A percentile compares a stretch with the other conserved stretches of the same genome.
phyloP scores from a whole-genome alignment of 2,329 filamentous ascomycete genomes.

The Pseudovirgaria hyperparasitica region DNA sequence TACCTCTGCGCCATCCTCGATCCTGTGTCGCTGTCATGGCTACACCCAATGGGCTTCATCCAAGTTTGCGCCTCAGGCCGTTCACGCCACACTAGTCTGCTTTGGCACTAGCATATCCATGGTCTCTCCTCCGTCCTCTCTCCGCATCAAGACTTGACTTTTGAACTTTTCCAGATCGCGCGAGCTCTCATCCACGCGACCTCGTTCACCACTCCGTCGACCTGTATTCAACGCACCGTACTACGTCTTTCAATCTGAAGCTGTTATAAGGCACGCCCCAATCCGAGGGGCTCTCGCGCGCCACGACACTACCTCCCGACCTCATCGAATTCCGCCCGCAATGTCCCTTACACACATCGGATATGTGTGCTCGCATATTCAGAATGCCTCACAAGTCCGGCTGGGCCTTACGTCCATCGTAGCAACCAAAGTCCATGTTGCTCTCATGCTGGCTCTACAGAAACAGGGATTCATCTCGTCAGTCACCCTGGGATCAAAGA shows the following conservation, averaged over 20 bases:
- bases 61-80: too few species aligned
- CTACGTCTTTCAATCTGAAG: conserved; percentile 3
- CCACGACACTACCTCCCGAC: conserved; percentile 4
- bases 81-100: too few species aligned
- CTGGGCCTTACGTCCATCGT: conserved; percentile 75
- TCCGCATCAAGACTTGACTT: too few species aligned
- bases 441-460: conserved; percentile 63
- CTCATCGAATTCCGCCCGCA: conserved; percentile 8
- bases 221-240: neutral
- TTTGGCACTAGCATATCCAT: too few species aligned
- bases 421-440: conserved; percentile 68
- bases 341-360: conserved; percentile 67
- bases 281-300: conserved; percentile 1
- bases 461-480: conserved; percentile 69
- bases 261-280: conserved; percentile 1
- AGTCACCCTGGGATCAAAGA: conserved; percentile 59
- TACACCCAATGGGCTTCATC: too few species aligned
- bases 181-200: too few species aligned
- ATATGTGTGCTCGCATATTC: conserved; percentile 78
- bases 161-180: too few species aligned
- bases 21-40: too few species aligned
- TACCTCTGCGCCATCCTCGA: too few species aligned
- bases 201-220: neutral
- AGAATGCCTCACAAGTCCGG: conserved; percentile 75
- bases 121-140: too few species aligned